Evolutionary conservation across 164 flowering plant genomes (phyloP), one percentile per base, ranked within the genome.

Genomic region (Berberis thunbergii): DNA sequence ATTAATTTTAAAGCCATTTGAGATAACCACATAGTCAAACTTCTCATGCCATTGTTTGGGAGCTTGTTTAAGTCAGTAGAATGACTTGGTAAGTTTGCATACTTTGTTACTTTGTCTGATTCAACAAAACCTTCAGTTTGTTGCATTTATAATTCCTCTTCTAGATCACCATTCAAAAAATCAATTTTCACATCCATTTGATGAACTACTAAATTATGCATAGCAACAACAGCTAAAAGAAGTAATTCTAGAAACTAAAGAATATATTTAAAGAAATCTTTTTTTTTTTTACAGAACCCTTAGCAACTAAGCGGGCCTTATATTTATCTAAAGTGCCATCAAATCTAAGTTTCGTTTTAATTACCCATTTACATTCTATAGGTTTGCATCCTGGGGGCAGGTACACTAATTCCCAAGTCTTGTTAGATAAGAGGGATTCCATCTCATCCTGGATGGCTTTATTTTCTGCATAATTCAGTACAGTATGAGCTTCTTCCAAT

Each of bases 241-340:
- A 1, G 62, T 60, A 11, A 43, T 45, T 43, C 50, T 44, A 11
- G 49, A 43, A 11, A 45, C 62, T 5, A 49, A 39, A 7, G 62
- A 60, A 45, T 60, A 60, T 1, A 41, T n/a, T n/a, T 45, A 43
- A 60, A 60, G 62, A 60, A 60, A 45, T 60, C 62, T 11, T 45
- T 45, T n/a, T 60, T n/a, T 45, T 60, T 45, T 58, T 2, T n/a
- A 11, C 39, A 60, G 5, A 60, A 8, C 62, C 62, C 46, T 60
- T 60, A 26, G 41, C 49, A 38, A 60, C 48, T 1, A 60, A 10
- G 5, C 50, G 43, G 1, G 49, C 62, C 39, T 60, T 42, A 45
- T 11, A 60, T 45, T 60, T 60, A 11, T 60, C 49, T 0, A 60
- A n/a, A 1, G 26, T 43, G 6, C 26, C 62, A 60, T 45, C 62